phyloP scores from a whole-genome alignment of 2,329 filamentous ascomycete genomes.

The Trichophyton rubrum region DNA sequence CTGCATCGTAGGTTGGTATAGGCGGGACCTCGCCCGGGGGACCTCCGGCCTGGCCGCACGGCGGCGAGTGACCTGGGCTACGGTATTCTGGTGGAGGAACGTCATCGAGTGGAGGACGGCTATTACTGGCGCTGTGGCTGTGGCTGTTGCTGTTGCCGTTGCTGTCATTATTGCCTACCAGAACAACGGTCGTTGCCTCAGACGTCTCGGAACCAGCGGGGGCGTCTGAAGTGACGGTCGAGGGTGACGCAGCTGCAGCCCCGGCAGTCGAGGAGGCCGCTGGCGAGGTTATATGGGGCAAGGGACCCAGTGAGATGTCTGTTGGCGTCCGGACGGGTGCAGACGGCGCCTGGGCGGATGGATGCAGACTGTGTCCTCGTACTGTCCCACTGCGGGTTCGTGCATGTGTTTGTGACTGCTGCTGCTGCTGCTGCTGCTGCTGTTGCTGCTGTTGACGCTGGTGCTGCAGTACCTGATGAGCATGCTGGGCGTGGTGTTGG shows the following conservation, averaged over 20 bases:
- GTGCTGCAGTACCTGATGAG: constrained; percentile 6
- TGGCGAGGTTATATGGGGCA: constrained; percentile 52
- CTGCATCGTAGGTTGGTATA: constrained; percentile 73
- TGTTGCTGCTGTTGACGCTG: neutral
- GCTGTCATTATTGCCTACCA: neutral
- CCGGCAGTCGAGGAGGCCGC: too few species aligned
- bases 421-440: neutral
- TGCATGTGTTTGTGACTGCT: constrained; percentile 40
- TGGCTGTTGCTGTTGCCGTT: constrained; percentile 12
- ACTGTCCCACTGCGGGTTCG: constrained; percentile 68
- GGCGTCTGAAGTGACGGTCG: constrained; percentile 46
- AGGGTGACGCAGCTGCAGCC: too few species aligned
- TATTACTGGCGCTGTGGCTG: neutral
- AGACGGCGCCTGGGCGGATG: constrained; percentile 58
- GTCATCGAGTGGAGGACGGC: neutral
- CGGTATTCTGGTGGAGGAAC: constrained; percentile 60
- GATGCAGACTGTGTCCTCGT: constrained; percentile 40
- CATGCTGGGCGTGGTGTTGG: constrained; percentile 5
- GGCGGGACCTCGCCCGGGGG: constrained; percentile 46
- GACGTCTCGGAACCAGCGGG: constrained; percentile 41
- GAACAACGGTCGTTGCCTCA: constrained; percentile 13
- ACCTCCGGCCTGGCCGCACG: constrained; percentile 14
- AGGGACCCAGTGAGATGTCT: constrained; percentile 84
- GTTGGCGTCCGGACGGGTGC: constrained; percentile 84
- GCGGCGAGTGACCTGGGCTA: constrained; percentile 39